Percentiles rank a stretch among this genome's conserved stretches.
Conservation (phyloP, 768 basidiomycete genomes). For the Boletus coccyginus region DNA sequence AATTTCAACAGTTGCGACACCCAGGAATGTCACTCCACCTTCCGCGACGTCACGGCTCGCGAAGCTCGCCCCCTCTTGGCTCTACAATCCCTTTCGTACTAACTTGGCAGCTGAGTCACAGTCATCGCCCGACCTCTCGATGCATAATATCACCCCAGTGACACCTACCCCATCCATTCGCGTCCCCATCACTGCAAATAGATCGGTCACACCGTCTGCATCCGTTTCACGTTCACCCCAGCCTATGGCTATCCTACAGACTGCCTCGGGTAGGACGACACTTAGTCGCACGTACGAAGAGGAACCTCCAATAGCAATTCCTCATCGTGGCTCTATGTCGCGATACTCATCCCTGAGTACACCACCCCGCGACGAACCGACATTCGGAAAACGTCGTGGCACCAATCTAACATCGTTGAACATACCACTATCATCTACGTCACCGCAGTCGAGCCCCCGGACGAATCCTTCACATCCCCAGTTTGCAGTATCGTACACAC, state of each 20-base stretch:
- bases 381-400: slow-evolving; percentile 53
- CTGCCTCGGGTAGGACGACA: slow-evolving; percentile 41
- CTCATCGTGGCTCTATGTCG: slow-evolving; percentile 47
- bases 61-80: slow-evolving; percentile 72
- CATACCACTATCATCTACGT: slow-evolving; percentile 49
- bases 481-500: slow-evolving; percentile 54
- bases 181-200: slow-evolving; percentile 30
- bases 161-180: slow-evolving; percentile 27
- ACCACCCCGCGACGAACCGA: slow-evolving; percentile 67
- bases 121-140: slow-evolving; percentile 46
- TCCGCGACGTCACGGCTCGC: slow-evolving; percentile 41
- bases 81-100: slow-evolving; percentile 73
- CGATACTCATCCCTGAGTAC: slow-evolving; percentile 66
- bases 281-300: slow-evolving; percentile 58
- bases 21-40: slow-evolving; percentile 18
- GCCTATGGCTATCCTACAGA: slow-evolving; percentile 40
- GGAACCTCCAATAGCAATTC: slow-evolving; percentile 40
- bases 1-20: slow-evolving; percentile 19
- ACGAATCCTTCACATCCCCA: slow-evolving; percentile 70
- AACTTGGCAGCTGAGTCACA: slow-evolving; percentile 52
- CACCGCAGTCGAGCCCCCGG: slow-evolving; percentile 35
- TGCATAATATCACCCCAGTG: slow-evolving; percentile 34
- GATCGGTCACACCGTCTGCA: slow-evolving; percentile 29
- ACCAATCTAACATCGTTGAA: slow-evolving; percentile 36
- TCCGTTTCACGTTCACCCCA: slow-evolving; percentile 38